phyloP scores from a whole-genome alignment of 1,284 basidiomycete species.

The Marasmius sp. region DNA sequence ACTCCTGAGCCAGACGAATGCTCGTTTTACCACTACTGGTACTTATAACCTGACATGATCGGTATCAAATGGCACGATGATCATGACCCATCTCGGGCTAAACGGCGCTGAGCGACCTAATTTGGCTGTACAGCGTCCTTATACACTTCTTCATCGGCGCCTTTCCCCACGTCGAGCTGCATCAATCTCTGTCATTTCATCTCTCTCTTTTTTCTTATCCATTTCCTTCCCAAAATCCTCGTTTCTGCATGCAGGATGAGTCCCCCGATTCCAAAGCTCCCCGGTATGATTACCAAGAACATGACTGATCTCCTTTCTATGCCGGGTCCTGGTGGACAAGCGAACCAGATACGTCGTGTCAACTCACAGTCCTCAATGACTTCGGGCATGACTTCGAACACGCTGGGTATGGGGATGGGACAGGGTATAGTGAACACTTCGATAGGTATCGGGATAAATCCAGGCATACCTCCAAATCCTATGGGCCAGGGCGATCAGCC shows the following conservation, averaged over 20 bases:
- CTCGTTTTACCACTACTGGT: too few relatives aligned
- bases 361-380: conserved; percentile 50
- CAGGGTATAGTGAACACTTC: not conserved
- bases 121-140: too few relatives aligned
- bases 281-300: conserved; percentile 22
- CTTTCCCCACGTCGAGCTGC: conserved; percentile 1
- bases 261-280: conserved; percentile 19
- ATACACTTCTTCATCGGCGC: not conserved
- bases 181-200: conserved; percentile 15
- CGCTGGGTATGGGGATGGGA: conserved; percentile 31
- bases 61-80: too few relatives aligned
- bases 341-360: conserved; percentile 44
- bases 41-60: too few relatives aligned
- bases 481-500: not conserved
- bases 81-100: too few relatives aligned
- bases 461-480: not conserved
- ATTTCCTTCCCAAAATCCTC: conserved; percentile 1
- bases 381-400: conserved; percentile 14
- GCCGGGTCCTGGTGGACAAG: conserved; percentile 25
- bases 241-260: conserved; percentile 25
- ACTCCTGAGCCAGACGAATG: too few relatives aligned
- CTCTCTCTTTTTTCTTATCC: conserved; percentile 17
- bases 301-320: too few relatives aligned
- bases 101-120: too few relatives aligned
- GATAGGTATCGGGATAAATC: conserved; percentile 31